phyloP scores from a whole-genome alignment of 768 basidiomycete species.

The Psilocybe azurescens region DNA sequence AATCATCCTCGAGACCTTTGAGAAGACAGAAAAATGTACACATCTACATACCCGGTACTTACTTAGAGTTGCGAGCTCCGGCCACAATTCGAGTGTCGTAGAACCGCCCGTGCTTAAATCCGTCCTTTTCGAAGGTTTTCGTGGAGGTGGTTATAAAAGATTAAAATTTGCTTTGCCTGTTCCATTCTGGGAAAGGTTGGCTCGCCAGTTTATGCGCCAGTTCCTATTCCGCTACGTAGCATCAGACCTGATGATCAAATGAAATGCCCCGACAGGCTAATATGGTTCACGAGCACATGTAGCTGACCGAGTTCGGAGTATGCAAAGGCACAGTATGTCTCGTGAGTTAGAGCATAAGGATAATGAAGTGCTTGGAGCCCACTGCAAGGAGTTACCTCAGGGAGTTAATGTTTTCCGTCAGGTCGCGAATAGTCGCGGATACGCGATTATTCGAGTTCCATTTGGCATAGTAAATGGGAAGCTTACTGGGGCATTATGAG shows the following conservation, averaged over 20 bases:
- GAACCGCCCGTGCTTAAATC: neutral
- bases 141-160: neutral
- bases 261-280: neutral
- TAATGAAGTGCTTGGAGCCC: neutral
- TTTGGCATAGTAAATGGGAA: too few relatives aligned
- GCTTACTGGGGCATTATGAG: neutral
- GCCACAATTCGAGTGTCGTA: neutral
- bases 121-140: neutral
- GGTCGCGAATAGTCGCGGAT: neutral
- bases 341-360: neutral
- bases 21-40: neutral
- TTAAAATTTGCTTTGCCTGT: neutral
- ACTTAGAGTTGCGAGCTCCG: neutral
- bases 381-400: neutral
- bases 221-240: neutral
- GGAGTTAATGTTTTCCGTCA: neutral
- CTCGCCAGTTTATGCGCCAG: neutral
- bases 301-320: neutral
- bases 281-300: neutral
- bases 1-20: neutral
- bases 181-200: neutral
- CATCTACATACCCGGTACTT: neutral
- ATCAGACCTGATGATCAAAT: constrained; percentile 4
- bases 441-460: too few relatives aligned
- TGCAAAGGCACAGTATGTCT: neutral